Percentiles rank a stretch among this genome's conserved stretches.
Conservation (phyloP, 306 rosid species). For the Casuarina glauca region DNA sequence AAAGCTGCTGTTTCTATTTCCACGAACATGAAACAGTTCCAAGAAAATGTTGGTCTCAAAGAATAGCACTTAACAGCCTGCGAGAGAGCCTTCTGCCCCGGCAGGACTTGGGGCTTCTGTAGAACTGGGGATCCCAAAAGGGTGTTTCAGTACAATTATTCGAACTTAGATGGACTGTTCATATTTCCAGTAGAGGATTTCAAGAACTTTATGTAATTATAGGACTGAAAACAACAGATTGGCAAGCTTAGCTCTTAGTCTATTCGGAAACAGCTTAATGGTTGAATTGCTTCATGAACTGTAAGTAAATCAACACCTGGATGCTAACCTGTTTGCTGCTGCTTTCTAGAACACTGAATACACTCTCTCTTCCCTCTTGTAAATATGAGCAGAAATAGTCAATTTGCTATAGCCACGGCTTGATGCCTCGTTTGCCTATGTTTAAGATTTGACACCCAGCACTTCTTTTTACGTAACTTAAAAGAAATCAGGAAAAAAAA, state of each 20-base stretch:
- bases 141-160: not conserved
- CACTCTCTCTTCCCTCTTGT: not conserved
- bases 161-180: not conserved
- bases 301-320: not conserved
- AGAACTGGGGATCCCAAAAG: not conserved
- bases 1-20: constrained; percentile 14
- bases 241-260: not conserved
- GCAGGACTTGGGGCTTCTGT: constrained; percentile 12
- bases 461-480: too few relatives aligned
- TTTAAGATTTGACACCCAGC: too few relatives aligned
- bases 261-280: not conserved
- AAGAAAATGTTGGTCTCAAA: constrained; percentile 29
- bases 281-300: not conserved
- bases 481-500: too few relatives aligned
- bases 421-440: too few relatives aligned
- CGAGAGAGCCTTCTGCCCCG: not conserved
- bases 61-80: constrained; percentile 10
- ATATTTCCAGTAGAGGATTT: not conserved
- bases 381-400: not conserved
- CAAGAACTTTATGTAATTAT: not conserved
- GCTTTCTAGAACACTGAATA: not conserved
- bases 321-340: not conserved
- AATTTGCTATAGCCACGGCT: too few relatives aligned
- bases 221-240: not conserved
- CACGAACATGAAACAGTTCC: constrained; percentile 23